These are phyloP conservation scores for Trifolium subterraneum DNA, from an alignment of 306 rosid species.

Conservation along the genomic window DNA sequence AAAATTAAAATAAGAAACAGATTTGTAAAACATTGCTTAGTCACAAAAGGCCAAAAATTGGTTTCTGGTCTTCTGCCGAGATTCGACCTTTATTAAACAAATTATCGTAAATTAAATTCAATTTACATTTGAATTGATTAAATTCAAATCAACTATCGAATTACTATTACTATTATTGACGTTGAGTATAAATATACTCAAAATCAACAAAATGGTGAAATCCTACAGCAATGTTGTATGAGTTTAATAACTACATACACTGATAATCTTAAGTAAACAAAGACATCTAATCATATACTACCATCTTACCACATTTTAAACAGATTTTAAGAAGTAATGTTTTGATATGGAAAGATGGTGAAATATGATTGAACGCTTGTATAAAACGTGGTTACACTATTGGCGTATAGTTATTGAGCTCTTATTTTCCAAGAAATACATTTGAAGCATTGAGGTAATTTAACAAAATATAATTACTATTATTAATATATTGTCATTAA, in stretches of 20 bases:
- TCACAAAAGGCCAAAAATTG: conserved; percentile 26
- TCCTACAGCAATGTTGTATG: not conserved
- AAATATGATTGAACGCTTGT: not conserved
- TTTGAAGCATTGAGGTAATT: not conserved
- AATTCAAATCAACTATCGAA: conserved; percentile 34
- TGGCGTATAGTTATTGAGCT: not conserved
- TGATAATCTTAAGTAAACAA: not conserved
- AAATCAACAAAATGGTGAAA: too few relatives aligned
- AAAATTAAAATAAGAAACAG: conserved; percentile 58
- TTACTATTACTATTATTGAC: not conserved
- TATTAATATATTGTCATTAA: not conserved
- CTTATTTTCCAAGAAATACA: conserved; percentile 2
- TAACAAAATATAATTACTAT: conserved; percentile 9
- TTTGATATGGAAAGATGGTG: not conserved
- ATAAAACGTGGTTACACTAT: not conserved
- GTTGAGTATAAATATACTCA: conserved; percentile 10
- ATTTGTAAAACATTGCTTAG: conserved; percentile 35
- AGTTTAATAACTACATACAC: conserved; percentile 6
- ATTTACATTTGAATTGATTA: too few relatives aligned
- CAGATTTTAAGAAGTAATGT: not conserved
- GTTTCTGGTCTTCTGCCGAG: not conserved
- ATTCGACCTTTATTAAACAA: conserved; percentile 16
- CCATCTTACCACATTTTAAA: not conserved
- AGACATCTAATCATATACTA: not conserved
- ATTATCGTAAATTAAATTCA: conserved; percentile 5